Percentiles rank a stretch among this genome's conserved stretches.
phyloP scores from a whole-genome alignment of 2,329 filamentous ascomycete genomes.

The Phaeoacremonium minimum region DNA sequence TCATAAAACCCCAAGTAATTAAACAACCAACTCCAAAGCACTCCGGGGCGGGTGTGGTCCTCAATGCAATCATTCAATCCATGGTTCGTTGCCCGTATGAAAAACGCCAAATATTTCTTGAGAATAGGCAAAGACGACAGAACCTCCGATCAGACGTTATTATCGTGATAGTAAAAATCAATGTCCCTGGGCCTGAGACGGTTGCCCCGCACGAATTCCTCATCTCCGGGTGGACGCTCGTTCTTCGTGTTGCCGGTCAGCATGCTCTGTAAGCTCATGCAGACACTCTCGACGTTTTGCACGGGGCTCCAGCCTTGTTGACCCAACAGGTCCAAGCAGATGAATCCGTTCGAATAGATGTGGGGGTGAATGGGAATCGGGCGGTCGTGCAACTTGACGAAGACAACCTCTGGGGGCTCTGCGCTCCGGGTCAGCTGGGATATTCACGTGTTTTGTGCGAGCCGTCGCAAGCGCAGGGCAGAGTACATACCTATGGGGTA shows the following conservation, averaged over 20 bases:
- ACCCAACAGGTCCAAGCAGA: slow-evolving; percentile 90
- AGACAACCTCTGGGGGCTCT: slow-evolving; percentile 96
- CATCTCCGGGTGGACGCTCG: slow-evolving; percentile 85
- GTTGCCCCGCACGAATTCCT: slow-evolving; percentile 81
- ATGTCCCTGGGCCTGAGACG: slow-evolving; percentile 80
- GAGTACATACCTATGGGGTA: slow-evolving; percentile 81
- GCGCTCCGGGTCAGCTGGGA: slow-evolving; percentile 4
- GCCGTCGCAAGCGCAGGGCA: neutral
- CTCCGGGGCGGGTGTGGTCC: too few relatives aligned
- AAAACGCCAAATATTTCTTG: too few relatives aligned
- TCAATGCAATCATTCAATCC: too few relatives aligned
- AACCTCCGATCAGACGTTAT: slow-evolving; percentile 71
- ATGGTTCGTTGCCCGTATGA: too few relatives aligned
- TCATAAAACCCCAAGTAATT: too few relatives aligned
- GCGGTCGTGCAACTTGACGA: slow-evolving; percentile 61
- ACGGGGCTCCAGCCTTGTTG: slow-evolving; percentile 91
- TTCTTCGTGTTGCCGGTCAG: slow-evolving; percentile 90
- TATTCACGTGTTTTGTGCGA: neutral
- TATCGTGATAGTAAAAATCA: slow-evolving; percentile 90
- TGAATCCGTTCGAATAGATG: slow-evolving; percentile 98
- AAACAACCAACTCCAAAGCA: too few relatives aligned
- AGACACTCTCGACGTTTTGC: slow-evolving; percentile 94
- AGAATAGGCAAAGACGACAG: slow-evolving; percentile 6
- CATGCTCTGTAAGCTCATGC: slow-evolving; percentile 98
- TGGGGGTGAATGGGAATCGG: slow-evolving; percentile 92